A percentile compares a stretch with the other conserved stretches of the same genome.
phyloP scores from a whole-genome alignment of 495 filamentous ascomycete species.

The Mycothermus thermophilus region DNA sequence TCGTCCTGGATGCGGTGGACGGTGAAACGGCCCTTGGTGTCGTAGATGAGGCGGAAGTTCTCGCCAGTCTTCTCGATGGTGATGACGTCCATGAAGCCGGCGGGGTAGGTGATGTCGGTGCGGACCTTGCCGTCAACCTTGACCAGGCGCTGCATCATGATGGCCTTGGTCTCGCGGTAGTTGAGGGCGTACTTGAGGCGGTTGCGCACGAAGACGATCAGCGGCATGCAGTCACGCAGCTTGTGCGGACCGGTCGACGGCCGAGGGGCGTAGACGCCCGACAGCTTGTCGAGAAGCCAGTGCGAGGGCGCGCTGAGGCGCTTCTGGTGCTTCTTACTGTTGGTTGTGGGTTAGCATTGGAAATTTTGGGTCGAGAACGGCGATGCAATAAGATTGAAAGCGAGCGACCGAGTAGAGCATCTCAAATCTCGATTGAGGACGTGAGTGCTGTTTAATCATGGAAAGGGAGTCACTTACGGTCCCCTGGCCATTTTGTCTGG shows the following conservation, averaged over 20 bases:
- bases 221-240: conserved; percentile 93
- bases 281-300: conserved; percentile 99
- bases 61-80: conserved; percentile 98
- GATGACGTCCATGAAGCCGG: conserved; percentile 99
- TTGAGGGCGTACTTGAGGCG: conserved; percentile 99
- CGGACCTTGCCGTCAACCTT: conserved; percentile 99
- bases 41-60: conserved; percentile 99
- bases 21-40: conserved; percentile 99
- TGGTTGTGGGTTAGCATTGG: conserved; percentile 10
- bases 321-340: conserved; percentile 99
- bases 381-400: background rate
- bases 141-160: conserved; percentile 98
- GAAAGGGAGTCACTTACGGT: conserved; percentile 28
- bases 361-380: conserved; percentile 1
- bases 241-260: conserved; percentile 97
- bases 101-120: conserved; percentile 93
- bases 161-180: conserved; percentile 89
- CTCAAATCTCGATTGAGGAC: background rate
- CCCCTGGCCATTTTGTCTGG: conserved; percentile 34
- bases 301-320: conserved; percentile 95
- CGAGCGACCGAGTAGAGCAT: background rate
- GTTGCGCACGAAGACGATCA: conserved; percentile 98
- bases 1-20: conserved; percentile 96
- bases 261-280: conserved; percentile 91
- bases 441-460: background rate